Evolutionary conservation across 2,329 filamentous ascomycete genomes (phyloP), one percentile per base, ranked within the genome.

Genomic region (Podosphaera xanthii): DNA sequence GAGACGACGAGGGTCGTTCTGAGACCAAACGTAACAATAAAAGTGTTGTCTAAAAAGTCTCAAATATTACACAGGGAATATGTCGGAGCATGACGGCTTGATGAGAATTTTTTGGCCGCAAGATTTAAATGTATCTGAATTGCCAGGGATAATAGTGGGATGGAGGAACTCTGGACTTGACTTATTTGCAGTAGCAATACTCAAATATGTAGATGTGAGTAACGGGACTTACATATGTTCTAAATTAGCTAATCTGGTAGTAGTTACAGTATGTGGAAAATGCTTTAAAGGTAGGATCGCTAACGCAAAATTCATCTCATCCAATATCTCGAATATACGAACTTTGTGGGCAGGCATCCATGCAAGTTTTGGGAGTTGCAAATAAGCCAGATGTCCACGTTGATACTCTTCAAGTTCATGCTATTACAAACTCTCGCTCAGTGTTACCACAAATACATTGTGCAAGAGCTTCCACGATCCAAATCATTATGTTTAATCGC

Each of bases 51-150:
- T 46, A 22, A 22, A 22, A 22, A 22, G 22, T 22, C 22, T 22
- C 22, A 22, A 22, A 22, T 33, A 40, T 57, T 50, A 62, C 65
- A 30, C 63, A 22, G 68, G 69, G 73, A 78, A 76, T 77, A 83
- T 83, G 80, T 75, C 79, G 75, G 79, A 80, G 74, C 77, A 82
- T 77, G 80, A 92, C 87, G 90, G 87, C 69, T 77, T 97, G 76
- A 88, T 97, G 83, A 88, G 92, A 76, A 83, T 98, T 75, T 97
- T 98, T 75, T 98, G 92, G 92, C 94, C 92, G 67, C 86, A 86
- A 68, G 90, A 94, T 73, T 82, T 87, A 68, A 77, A 80, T 59
- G 78, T 77, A 71, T 86, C 83, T 59, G 79, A 81, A 65, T 76
- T 80, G 60, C 81, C 87, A 49, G 92, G 91, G 52, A 86, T 96